Evolutionary conservation across 2,329 filamentous ascomycete genomes (phyloP), one percentile per base, ranked within the genome.

Genomic region (Apiospora phragmitis): DNA sequence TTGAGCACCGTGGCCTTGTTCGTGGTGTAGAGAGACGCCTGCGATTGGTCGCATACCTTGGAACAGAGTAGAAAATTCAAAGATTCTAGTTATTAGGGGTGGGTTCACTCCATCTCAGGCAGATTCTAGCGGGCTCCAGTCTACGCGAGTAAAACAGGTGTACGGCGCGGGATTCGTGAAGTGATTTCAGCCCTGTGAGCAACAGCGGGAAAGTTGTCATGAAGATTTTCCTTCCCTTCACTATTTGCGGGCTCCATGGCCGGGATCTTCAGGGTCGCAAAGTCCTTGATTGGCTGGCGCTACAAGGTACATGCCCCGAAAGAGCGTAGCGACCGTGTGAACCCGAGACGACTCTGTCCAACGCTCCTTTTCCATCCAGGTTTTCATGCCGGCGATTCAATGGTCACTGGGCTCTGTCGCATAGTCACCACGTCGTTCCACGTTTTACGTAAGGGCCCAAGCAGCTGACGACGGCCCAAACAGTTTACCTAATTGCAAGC

Each of bases 361-460:
- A 49, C 47, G 29, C 51, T 29, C 51, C 51, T 59, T 59, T 32
- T 9, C 16, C 29, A 9, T 21, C 21, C 26, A 59, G 51, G 55
- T 62, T 62, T 49, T 9, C n/a, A 24, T 49, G 47, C 55, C 55
- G 55, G 18, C 55, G 32, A 38, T 38, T 62, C 55, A 38, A 38
- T 62, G 29, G 49, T 55, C 26, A 32, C 18, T 32, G 51, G 51
- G 16, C 51, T 16, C 32, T 26, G 51, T 55, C 14, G 51, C 26
- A 55, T 55, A 32, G 55, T 62, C 29, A 38, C 55, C 55, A 62
- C 38, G 55, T 62, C 55, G 55, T 62, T 9, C 55, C 55, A 62
- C 55, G 8, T 38, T 62, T 62, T 62, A 62, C 55, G 55, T 62
- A 62, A 62, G 18, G 18, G 55, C 32, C 18, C 55, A n/a, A 9